phyloP scores from a whole-genome alignment of 306 rosid genomes.

The Glycine soja region DNA sequence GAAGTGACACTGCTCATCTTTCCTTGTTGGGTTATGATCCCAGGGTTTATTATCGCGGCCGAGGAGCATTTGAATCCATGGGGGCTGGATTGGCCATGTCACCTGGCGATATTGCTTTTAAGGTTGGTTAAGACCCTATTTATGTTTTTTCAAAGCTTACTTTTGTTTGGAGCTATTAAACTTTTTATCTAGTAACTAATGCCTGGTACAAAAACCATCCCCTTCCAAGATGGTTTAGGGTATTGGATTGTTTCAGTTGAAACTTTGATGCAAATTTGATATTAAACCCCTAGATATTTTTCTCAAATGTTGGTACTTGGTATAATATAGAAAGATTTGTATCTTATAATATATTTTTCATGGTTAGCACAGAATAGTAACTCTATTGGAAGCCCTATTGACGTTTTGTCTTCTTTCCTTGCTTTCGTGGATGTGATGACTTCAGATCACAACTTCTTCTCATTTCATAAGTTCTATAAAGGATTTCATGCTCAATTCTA shows the following conservation, averaged over 20 bases:
- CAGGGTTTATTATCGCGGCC: slow-evolving; percentile 87
- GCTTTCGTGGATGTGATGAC: not conserved
- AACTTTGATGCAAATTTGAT: slow-evolving; percentile 18
- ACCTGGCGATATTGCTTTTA: slow-evolving; percentile 97
- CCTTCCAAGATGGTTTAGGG: slow-evolving; percentile 17
- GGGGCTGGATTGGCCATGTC: slow-evolving; percentile 99
- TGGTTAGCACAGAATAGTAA: slow-evolving; percentile 10
- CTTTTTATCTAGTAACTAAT: not conserved
- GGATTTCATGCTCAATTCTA: not conserved
- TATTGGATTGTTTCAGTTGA: not conserved
- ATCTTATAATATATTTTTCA: not conserved
- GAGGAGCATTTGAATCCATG: slow-evolving; percentile 99
- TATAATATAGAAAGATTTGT: too few relatives aligned
- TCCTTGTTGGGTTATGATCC: slow-evolving; percentile 92
- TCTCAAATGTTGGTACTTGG: not conserved
- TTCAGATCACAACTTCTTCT: not conserved
- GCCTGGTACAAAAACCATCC: not conserved
- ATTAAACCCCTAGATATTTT: slow-evolving; percentile 26
- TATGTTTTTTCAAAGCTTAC: not conserved
- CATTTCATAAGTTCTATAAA: not conserved
- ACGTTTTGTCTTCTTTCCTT: not conserved
- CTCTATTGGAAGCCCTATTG: not conserved
- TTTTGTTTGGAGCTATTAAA: slow-evolving; percentile 22
- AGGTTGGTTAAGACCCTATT: slow-evolving; percentile 55
- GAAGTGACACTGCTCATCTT: slow-evolving; percentile 99